Evolutionary conservation across 768 basidiomycete genomes (phyloP).

Genomic region (Mrakia blollopis): DNA sequence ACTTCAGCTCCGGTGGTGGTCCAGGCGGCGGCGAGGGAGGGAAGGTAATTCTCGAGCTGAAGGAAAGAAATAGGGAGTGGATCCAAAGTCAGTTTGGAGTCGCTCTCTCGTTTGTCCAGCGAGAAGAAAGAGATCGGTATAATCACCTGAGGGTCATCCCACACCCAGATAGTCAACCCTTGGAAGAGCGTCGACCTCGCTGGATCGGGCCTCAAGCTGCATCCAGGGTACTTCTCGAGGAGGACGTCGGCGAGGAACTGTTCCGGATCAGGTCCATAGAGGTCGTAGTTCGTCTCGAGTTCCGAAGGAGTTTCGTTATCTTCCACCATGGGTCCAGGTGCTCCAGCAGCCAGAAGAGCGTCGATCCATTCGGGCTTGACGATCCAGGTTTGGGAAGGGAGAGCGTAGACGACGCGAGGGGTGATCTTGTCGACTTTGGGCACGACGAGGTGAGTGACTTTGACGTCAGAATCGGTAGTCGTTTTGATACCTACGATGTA

Average conservation of each 20-base stretch:
- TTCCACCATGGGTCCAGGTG: background rate
- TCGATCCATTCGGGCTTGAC: conserved; percentile 1
- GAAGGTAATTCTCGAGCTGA: background rate
- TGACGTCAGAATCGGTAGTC: background rate
- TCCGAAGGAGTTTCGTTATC: background rate
- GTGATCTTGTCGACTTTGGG: conserved; percentile 4
- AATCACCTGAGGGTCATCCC: background rate
- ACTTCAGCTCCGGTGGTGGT: background rate
- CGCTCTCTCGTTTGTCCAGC: background rate
- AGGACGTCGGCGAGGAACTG: background rate
- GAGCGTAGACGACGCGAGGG: background rate
- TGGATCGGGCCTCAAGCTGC: background rate
- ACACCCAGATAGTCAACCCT: background rate
- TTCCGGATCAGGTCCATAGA: background rate
- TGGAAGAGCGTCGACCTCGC: background rate
- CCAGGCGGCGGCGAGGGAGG: background rate
- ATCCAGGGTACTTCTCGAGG: background rate
- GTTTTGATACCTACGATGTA: background rate
- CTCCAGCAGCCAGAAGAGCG: background rate
- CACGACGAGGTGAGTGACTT: background rate
- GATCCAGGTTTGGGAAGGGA: conserved; percentile 1
- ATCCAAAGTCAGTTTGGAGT: background rate
- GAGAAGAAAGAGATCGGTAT: too few relatives aligned
- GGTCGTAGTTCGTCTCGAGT: background rate
- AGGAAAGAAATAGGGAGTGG: background rate